Conservation (phyloP, 176 grass and related monocot genomes). For the Aegilops longissima region DNA sequence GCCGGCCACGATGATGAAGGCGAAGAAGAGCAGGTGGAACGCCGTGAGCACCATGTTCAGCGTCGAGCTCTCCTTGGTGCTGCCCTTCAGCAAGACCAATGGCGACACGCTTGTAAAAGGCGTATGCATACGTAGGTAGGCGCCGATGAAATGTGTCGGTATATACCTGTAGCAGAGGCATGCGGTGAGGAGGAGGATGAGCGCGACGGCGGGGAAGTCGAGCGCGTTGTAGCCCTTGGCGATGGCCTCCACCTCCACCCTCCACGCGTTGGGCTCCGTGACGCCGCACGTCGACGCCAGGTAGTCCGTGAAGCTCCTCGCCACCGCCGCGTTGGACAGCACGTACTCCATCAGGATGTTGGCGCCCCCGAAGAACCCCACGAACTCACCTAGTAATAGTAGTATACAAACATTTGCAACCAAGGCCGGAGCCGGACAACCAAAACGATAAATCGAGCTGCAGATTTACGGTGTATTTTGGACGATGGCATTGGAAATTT, state of each 20-base stretch:
- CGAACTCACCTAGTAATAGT: conserved; percentile 66
- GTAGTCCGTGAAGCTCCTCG: conserved; percentile 94
- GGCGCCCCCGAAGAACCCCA: conserved; percentile 89
- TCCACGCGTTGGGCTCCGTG: conserved; percentile 59
- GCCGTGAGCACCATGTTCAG: conserved; percentile 88
- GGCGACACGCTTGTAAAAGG: too few species aligned
- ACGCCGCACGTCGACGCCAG: conserved; percentile 81
- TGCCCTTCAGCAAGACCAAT: conserved; percentile 1
- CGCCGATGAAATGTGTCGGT: neutral
- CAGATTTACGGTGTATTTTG: neutral
- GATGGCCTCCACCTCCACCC: conserved; percentile 61
- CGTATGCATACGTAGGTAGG: too few species aligned
- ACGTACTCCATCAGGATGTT: conserved; percentile 99
- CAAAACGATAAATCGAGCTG: neutral
- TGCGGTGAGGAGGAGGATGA: conserved; percentile 67
- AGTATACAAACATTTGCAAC: neutral
- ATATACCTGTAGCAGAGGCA: conserved; percentile 87
- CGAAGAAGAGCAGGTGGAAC: conserved; percentile 84
- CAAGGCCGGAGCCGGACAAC: neutral
- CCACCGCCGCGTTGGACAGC: conserved; percentile 95
- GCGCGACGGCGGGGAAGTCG: conserved; percentile 68
- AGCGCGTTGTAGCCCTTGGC: conserved; percentile 79
- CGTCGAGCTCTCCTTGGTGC: conserved; percentile 92
- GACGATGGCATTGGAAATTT: neutral
- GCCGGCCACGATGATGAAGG: conserved; percentile 69